Evolutionary conservation across 371 early-diverging fungal genomes (phyloP).

Genomic region (Globomyces sp.): DNA sequence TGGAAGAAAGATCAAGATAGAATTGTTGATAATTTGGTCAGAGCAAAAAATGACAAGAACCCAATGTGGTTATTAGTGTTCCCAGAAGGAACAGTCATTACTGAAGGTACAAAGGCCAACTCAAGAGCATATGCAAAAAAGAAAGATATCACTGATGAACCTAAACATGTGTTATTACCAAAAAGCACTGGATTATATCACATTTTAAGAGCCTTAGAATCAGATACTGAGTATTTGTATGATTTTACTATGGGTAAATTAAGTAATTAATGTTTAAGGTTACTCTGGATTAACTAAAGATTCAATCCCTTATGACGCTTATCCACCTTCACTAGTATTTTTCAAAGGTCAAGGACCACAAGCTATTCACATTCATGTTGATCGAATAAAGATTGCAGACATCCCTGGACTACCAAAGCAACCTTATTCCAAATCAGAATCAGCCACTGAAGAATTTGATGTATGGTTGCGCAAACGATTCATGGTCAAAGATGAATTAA

Average conservation of each 20-base stretch:
- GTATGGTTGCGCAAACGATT: constrained; percentile 76
- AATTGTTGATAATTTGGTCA: constrained; percentile 20
- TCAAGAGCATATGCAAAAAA: constrained; percentile 28
- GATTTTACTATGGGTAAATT: constrained; percentile 66
- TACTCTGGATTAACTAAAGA: constrained; percentile 65
- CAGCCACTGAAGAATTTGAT: constrained; percentile 58
- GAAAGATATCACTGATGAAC: constrained; percentile 25
- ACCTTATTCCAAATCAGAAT: background rate
- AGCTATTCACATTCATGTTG: constrained; percentile 69
- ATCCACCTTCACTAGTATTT: constrained; percentile 68
- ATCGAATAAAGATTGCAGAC: constrained; percentile 12
- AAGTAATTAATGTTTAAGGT: constrained; percentile 34
- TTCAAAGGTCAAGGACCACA: constrained; percentile 64
- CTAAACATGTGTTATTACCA: constrained; percentile 66
- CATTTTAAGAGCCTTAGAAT: constrained; percentile 60
- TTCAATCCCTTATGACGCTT: constrained; percentile 66
- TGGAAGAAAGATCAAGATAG: constrained; percentile 65
- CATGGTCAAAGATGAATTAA: constrained; percentile 79
- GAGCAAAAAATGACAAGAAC: constrained; percentile 21
- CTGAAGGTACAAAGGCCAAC: constrained; percentile 31
- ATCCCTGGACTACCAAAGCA: constrained; percentile 4
- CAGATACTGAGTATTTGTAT: constrained; percentile 67
- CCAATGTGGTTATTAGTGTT: constrained; percentile 87
- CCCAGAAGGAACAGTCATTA: constrained; percentile 84
- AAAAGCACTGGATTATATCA: constrained; percentile 72